A percentile compares a stretch with the other conserved stretches of the same genome.
Conservation (phyloP, 1,284 basidiomycete species). For the Puccinia horiana region DNA sequence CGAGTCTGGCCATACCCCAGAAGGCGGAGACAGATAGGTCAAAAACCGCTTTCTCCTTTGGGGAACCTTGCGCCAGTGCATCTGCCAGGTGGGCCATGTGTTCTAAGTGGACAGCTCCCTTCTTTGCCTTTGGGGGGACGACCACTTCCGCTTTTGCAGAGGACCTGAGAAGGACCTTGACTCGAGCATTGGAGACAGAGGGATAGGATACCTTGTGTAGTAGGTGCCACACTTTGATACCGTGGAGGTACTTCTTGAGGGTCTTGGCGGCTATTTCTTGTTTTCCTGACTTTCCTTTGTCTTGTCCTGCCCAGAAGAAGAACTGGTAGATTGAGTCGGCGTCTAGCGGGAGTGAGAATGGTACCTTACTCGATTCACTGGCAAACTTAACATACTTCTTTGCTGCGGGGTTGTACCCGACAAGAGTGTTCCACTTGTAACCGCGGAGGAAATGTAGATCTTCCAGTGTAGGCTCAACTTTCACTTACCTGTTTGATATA, state of each 20-base stretch:
- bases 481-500: background rate
- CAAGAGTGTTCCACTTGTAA: background rate
- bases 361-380: no score
- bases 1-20: constrained; percentile 7
- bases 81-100: background rate
- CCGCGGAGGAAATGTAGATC: background rate
- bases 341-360: background rate
- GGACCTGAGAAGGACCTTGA: background rate
- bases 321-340: constrained; percentile 6
- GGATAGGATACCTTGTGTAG: background rate
- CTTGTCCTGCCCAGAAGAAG: constrained; percentile 15
- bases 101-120: background rate
- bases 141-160: background rate
- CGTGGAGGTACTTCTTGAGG: background rate
- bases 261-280: background rate
- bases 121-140: background rate
- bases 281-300: no score
- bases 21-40: constrained; percentile 11
- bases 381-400: background rate
- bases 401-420: background rate
- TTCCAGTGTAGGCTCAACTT: no score
- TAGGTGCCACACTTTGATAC: constrained; percentile 6
- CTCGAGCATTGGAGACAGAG: background rate
- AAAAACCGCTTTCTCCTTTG: background rate
- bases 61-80: background rate